Percentiles rank a stretch among this genome's conserved stretches.
These are phyloP conservation scores for Cryptosporidium xiaoi DNA, from an alignment of 169 alveolate genomes.

Conservation along the genomic window DNA sequence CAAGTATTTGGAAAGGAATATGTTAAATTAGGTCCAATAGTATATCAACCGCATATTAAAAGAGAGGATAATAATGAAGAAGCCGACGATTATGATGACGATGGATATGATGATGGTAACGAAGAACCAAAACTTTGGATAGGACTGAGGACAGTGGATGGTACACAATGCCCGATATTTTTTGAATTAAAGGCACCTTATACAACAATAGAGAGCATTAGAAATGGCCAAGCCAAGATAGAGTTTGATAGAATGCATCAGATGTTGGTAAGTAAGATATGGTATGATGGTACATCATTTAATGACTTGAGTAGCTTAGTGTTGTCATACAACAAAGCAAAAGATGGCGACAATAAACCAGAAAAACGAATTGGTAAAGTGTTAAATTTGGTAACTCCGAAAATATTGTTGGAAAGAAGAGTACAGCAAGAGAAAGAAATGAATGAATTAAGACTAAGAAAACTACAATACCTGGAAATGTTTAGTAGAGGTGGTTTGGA, in stretches of 20 bases:
- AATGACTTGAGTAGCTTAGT: slow-evolving; percentile 69
- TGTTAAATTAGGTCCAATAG: slow-evolving; percentile 62
- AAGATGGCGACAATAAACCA: not conserved
- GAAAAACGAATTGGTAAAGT: not conserved
- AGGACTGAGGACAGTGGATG: slow-evolving; percentile 72
- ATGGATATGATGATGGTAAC: not conserved
- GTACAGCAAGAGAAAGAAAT: slow-evolving; percentile 41
- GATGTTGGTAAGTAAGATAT: slow-evolving; percentile 73
- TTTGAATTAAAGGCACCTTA: slow-evolving; percentile 56
- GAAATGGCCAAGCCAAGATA: slow-evolving; percentile 57
- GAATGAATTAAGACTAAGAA: slow-evolving; percentile 34
- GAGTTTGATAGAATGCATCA: slow-evolving; percentile 66
- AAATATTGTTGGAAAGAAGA: slow-evolving; percentile 38
- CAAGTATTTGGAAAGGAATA: slow-evolving; percentile 45
- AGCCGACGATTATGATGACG: slow-evolving; percentile 15
- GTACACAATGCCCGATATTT: slow-evolving; percentile 49
- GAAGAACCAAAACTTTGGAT: slow-evolving; percentile 75
- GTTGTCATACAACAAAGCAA: slow-evolving; percentile 68
- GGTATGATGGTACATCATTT: slow-evolving; percentile 75
- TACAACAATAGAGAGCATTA: slow-evolving; percentile 52
- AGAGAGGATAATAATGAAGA: not conserved
- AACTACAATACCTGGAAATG: slow-evolving; percentile 53
- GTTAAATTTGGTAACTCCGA: slow-evolving; percentile 22
- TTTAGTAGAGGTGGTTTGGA: slow-evolving; percentile 77
- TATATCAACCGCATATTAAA: slow-evolving; percentile 31